phyloP scores from a whole-genome alignment of 2,329 filamentous ascomycete species.

The Alternaria arborescens region DNA sequence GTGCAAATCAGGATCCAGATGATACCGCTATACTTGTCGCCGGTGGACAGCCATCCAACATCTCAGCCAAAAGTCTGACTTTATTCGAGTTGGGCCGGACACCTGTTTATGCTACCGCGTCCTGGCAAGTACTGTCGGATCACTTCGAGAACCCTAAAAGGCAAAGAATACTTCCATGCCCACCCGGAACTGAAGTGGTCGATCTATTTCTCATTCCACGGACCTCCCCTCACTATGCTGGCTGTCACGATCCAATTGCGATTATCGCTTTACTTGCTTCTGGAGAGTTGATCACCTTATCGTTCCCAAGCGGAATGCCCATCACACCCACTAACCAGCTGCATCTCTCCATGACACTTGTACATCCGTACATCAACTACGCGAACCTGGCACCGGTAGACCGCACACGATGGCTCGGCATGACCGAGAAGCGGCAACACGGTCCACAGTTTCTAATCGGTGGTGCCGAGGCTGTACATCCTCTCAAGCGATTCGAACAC shows the following conservation, averaged over 20 bases:
- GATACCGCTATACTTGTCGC: constrained; percentile 89
- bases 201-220: constrained; percentile 87
- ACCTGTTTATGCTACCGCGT: constrained; percentile 88
- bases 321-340: constrained; percentile 94
- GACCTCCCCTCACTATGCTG: constrained; percentile 82
- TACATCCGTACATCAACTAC: constrained; percentile 86
- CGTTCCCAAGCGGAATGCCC: constrained; percentile 89
- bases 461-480: constrained; percentile 75
- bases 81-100: constrained; percentile 90
- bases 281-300: constrained; percentile 88
- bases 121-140: constrained; percentile 81
- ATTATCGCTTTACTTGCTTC: constrained; percentile 81
- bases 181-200: constrained; percentile 76
- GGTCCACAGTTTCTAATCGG: constrained; percentile 82
- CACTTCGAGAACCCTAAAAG: constrained; percentile 82
- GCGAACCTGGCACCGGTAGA: constrained; percentile 77
- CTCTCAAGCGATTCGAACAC: constrained; percentile 79
- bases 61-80: constrained; percentile 77
- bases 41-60: constrained; percentile 75
- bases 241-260: constrained; percentile 89
- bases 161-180: constrained; percentile 75
- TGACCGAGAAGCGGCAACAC: constrained; percentile 83
- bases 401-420: constrained; percentile 84
- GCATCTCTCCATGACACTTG: constrained; percentile 84
- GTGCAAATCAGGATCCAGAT: constrained; percentile 90